Percentiles rank a stretch among this genome's conserved stretches.
phyloP scores from a whole-genome alignment of 352 stramenopile species.

The Aphanomyces astaci region DNA sequence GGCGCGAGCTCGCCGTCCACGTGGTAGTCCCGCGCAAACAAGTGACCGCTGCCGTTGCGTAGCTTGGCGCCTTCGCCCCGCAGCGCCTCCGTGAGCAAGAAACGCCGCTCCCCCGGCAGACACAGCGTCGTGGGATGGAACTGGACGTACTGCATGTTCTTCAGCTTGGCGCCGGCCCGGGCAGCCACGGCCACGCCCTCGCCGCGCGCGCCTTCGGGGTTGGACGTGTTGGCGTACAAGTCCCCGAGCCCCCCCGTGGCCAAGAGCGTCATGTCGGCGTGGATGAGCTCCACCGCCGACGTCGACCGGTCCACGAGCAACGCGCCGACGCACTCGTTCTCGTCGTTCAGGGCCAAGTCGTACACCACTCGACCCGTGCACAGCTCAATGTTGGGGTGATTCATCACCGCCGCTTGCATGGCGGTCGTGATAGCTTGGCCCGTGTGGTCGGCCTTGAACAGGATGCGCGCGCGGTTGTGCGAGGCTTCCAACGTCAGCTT shows the following conservation, averaged over 20 bases:
- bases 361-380: slow-evolving; percentile 67
- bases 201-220: slow-evolving; percentile 73
- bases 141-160: slow-evolving; percentile 95
- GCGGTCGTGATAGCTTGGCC: slow-evolving; percentile 88
- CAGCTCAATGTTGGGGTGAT: slow-evolving; percentile 77
- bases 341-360: slow-evolving; percentile 61
- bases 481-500: slow-evolving; percentile 84
- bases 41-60: slow-evolving; percentile 55
- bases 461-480: slow-evolving; percentile 89
- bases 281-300: slow-evolving; percentile 51
- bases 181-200: slow-evolving; percentile 74
- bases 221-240: slow-evolving; percentile 94
- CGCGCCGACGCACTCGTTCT: slow-evolving; percentile 56
- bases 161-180: slow-evolving; percentile 56
- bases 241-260: slow-evolving; percentile 88
- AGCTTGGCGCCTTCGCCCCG: slow-evolving; percentile 89
- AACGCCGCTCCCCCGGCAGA: slow-evolving; percentile 82
- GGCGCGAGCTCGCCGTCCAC: slow-evolving; percentile 87
- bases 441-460: slow-evolving; percentile 92
- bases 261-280: slow-evolving; percentile 83
- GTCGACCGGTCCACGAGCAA: slow-evolving; percentile 47
- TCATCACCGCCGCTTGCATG: slow-evolving; percentile 76
- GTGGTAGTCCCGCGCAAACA: slow-evolving; percentile 91
- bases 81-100: slow-evolving; percentile 90
- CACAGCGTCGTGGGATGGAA: slow-evolving; percentile 95